Evolutionary conservation across 1,284 basidiomycete species (phyloP).

Genomic region (Volvariella volvacea): DNA sequence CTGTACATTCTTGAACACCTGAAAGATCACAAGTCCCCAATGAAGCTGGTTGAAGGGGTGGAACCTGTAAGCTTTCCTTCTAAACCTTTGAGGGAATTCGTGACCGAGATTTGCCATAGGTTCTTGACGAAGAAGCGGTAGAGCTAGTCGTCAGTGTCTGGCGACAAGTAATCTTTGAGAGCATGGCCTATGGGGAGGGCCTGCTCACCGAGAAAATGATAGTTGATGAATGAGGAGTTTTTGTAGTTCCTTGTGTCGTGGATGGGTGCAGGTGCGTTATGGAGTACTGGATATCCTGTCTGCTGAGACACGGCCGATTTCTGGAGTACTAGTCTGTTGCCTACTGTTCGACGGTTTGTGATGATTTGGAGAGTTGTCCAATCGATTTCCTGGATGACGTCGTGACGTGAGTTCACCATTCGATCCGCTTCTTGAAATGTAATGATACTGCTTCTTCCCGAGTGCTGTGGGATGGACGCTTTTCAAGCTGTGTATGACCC

Average conservation of each 20-base stretch:
- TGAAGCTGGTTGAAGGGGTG: conserved; percentile 78
- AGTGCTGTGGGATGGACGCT: background rate
- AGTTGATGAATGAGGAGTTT: conserved; percentile 43
- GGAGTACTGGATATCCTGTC: conserved; percentile 28
- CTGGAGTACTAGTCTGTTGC: conserved; percentile 17
- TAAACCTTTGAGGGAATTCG: conserved; percentile 8
- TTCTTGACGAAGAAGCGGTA: conserved; percentile 81
- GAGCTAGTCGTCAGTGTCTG: conserved; percentile 73
- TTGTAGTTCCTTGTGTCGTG: conserved; percentile 12
- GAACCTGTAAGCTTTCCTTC: conserved; percentile 64
- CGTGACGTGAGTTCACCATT: conserved; percentile 44
- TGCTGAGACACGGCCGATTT: conserved; percentile 28
- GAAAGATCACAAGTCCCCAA: conserved; percentile 76
- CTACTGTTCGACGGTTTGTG: conserved; percentile 2
- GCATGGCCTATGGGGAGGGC: conserved; percentile 81
- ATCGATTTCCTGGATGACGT: conserved; percentile 15
- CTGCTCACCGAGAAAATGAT: conserved; percentile 73
- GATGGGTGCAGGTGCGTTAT: conserved; percentile 36
- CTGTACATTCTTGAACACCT: conserved; percentile 88
- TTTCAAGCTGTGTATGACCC: too few species aligned
- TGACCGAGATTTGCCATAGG: conserved; percentile 36
- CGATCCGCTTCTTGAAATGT: conserved; percentile 32
- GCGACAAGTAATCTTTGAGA: conserved; percentile 88
- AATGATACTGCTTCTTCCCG: conserved; percentile 33
- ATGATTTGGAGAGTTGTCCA: conserved; percentile 16